These are phyloP conservation scores for Kwoniella bestiolae DNA, from an alignment of 768 basidiomycete species.

Conservation along the genomic window DNA sequence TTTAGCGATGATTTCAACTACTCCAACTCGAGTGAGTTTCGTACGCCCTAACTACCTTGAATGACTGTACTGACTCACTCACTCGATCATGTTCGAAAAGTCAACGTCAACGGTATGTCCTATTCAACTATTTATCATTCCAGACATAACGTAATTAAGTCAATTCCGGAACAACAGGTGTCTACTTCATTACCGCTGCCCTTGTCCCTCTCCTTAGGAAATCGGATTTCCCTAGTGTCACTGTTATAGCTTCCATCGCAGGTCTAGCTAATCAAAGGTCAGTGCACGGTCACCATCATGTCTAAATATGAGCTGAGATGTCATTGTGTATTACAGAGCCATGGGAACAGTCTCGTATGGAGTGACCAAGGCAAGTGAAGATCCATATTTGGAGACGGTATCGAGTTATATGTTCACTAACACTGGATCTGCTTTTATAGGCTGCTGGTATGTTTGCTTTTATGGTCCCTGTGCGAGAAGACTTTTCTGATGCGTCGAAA, in stretches of 20 bases:
- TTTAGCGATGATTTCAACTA: conserved; percentile 44
- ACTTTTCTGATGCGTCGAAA: neutral
- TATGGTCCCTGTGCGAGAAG: too few species aligned
- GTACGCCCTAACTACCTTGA: too few species aligned
- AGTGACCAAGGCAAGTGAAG: conserved; percentile 35
- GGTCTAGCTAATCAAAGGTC: conserved; percentile 45
- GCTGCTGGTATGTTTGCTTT: conserved; percentile 35
- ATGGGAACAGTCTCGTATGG: conserved; percentile 46
- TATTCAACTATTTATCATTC: too few species aligned
- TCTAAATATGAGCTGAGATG: neutral
- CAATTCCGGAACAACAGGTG: conserved; percentile 25
- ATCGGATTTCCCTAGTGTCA: conserved; percentile 35
- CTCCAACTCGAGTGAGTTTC: conserved; percentile 32
- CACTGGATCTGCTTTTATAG: neutral
- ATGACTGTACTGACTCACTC: neutral
- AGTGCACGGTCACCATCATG: neutral
- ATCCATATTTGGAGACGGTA: neutral
- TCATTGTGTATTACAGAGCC: conserved; percentile 4
- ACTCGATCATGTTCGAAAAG: neutral
- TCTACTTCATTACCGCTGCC: conserved; percentile 47
- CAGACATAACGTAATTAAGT: too few species aligned
- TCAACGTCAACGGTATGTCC: conserved; percentile 44
- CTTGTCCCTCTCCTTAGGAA: conserved; percentile 45
- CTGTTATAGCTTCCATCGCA: conserved; percentile 49
- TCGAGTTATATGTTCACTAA: neutral